Evolutionary conservation across 768 basidiomycete genomes (phyloP), one percentile per base, ranked within the genome.

Genomic region (Hypholoma sublateritium): DNA sequence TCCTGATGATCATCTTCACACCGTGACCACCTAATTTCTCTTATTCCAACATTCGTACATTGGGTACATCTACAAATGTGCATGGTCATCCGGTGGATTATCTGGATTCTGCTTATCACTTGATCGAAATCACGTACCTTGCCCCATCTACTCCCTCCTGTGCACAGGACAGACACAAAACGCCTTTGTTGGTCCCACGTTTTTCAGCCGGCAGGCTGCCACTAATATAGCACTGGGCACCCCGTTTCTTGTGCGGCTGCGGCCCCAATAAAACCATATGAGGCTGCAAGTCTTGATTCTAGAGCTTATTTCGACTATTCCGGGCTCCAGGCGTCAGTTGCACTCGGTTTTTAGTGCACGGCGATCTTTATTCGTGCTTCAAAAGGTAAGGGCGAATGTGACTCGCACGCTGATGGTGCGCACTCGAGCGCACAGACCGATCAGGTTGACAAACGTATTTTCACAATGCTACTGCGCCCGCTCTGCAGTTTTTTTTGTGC

Each of bases 1-100:
- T 8, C 25, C n/a, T n/a, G n/a, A 22, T 19, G n/a, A 41, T 47
- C 34, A 49, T 45, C 53, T 61, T 61, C 60, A 55, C 60, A 61
- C 53, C 46, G 53, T 58, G 52, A 41, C 42, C 17, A 51, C 17
- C 34, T 51, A 43, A 52, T 48, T 16, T 19, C 25, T 52, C 32
- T 24, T 50, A 32, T 24, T 36, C 47, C 41, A 50, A n/a, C 34
- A 54, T 42, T 25, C 19, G 12, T 43, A 19, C 46, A 46, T 43
- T 32, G 28, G n/a, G 46, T 41, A 49, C 39, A 19, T 43, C 46
- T 41, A 21, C 46, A 25, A 24, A 13, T 47, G 19, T 47, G 28
- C 55, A 32, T 53, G 49, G 50, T 12, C 43, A 59, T 59, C 45
- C 44, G 45, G 55, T 52, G 59, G 22, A 34, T 50, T 56, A 56